Evolutionary conservation across 2,329 filamentous ascomycete genomes (phyloP).

Genomic region (Bipolaris oryzae): DNA sequence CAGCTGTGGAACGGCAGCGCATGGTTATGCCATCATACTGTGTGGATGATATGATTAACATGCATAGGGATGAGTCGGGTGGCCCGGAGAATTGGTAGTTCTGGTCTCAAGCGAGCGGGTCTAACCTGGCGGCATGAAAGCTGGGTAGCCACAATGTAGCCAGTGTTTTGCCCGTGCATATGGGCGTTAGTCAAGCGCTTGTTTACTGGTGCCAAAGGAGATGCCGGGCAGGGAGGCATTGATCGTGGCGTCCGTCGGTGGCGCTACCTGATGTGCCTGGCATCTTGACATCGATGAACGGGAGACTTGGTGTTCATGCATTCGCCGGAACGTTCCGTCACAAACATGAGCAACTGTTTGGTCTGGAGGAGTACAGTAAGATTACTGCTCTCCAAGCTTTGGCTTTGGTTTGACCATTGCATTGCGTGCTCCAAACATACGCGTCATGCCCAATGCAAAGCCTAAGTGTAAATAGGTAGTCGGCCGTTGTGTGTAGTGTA

Average conservation of each 20-base stretch:
- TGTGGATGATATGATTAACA: constrained; percentile 8
- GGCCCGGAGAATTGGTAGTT: constrained; percentile 15
- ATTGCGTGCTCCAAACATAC: neutral
- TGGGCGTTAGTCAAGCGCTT: constrained; percentile 29
- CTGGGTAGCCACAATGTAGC: constrained; percentile 21
- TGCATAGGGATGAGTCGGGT: constrained; percentile 9
- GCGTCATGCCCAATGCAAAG: neutral
- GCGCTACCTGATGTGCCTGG: constrained; percentile 5
- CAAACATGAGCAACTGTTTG: neutral
- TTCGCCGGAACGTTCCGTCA: neutral
- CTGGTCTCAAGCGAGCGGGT: constrained; percentile 10
- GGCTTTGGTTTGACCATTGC: neutral
- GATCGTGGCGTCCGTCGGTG: constrained; percentile 22
- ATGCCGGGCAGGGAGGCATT: constrained; percentile 17
- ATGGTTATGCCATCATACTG: constrained; percentile 13
- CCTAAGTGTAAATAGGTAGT: neutral
- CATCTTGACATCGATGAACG: constrained; percentile 9
- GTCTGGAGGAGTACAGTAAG: neutral
- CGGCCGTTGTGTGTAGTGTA: neutral
- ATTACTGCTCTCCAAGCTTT: neutral
- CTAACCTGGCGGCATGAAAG: constrained; percentile 29
- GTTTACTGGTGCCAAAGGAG: constrained; percentile 29
- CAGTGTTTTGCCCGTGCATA: constrained; percentile 16
- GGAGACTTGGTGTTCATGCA: constrained; percentile 5
- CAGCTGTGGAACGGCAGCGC: constrained; percentile 12